Percentiles rank a stretch among this genome's conserved stretches.
Evolutionary conservation across 2,329 filamentous ascomycete genomes (phyloP).

Genomic region (Fusarium continuum): DNA sequence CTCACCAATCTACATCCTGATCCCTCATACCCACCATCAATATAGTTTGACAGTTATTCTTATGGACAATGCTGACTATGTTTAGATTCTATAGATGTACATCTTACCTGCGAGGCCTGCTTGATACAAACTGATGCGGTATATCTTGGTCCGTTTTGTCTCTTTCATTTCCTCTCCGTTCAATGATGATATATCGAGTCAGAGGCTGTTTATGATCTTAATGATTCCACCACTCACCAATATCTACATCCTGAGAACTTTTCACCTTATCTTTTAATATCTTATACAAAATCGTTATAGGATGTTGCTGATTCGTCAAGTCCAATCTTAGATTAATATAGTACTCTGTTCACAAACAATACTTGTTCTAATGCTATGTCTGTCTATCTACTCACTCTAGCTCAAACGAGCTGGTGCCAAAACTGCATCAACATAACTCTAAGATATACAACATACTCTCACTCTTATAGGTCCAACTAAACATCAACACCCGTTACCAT

Average conservation of each 20-base stretch:
- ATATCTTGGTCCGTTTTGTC: too few species aligned
- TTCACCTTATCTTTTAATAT: too few species aligned
- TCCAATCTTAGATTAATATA: too few species aligned
- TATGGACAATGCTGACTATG: neutral
- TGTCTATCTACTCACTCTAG: neutral
- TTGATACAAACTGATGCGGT: too few species aligned
- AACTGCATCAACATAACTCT: neutral
- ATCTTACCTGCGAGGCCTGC: neutral
- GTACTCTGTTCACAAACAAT: too few species aligned
- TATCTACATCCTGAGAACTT: constrained; percentile 42
- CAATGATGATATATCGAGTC: constrained; percentile 55
- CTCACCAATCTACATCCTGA: constrained; percentile 45
- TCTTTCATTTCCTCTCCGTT: constrained; percentile 24
- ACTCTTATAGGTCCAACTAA: neutral
- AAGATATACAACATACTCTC: neutral
- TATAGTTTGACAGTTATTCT: neutral
- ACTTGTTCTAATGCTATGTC: too few species aligned
- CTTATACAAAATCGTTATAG: neutral
- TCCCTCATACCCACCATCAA: neutral
- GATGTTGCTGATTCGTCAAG: neutral
- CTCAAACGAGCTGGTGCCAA: neutral
- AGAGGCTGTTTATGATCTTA: constrained; percentile 60
- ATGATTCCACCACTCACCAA: constrained; percentile 52
- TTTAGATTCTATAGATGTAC: neutral
- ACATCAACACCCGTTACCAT: neutral